phyloP scores from a whole-genome alignment of 805 yeast species.

The Vanderwaltozyma verrucispora region DNA sequence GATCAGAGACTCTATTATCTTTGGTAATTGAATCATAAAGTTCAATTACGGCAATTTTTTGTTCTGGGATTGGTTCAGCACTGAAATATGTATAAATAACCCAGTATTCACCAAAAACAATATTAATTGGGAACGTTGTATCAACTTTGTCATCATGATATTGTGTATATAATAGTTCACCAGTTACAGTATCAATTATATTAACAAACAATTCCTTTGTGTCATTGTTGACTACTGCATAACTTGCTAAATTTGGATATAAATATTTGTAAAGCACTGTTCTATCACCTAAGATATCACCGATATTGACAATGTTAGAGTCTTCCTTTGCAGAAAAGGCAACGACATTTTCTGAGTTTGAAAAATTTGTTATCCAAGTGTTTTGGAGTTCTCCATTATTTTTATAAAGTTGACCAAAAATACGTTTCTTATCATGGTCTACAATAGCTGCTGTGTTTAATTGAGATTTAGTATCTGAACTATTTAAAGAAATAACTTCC shows the following conservation, averaged over 20 bases:
- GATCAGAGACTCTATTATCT: constrained; percentile 32
- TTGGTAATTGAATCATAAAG: constrained; percentile 58
- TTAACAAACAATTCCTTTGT: constrained; percentile 34
- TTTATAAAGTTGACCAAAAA: constrained; percentile 19
- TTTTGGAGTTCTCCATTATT: constrained; percentile 13
- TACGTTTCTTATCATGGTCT: constrained; percentile 12
- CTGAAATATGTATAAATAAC: constrained; percentile 57
- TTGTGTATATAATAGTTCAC: constrained; percentile 43
- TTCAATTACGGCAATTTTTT: constrained; percentile 62
- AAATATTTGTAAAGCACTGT: constrained; percentile 76
- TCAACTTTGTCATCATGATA: constrained; percentile 35
- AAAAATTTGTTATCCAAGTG: constrained; percentile 32
- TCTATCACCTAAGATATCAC: constrained; percentile 57
- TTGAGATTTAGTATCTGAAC: too few relatives aligned
- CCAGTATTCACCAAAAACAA: constrained; percentile 78
- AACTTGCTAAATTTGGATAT: constrained; percentile 54
- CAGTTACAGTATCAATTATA: constrained; percentile 60
- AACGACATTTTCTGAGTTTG: constrained; percentile 30
- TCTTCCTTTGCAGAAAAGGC: constrained; percentile 32
- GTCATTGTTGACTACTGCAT: constrained; percentile 33
- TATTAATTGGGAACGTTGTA: constrained; percentile 34
- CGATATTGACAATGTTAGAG: constrained; percentile 46
- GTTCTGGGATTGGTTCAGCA: constrained; percentile 37
- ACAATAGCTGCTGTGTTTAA: too few relatives aligned
- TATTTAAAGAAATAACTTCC: constrained; percentile 5